These are phyloP conservation scores for Leccinum brunneo-olivaceum DNA, from an alignment of 1,284 basidiomycete species.

Conservation along the genomic window DNA sequence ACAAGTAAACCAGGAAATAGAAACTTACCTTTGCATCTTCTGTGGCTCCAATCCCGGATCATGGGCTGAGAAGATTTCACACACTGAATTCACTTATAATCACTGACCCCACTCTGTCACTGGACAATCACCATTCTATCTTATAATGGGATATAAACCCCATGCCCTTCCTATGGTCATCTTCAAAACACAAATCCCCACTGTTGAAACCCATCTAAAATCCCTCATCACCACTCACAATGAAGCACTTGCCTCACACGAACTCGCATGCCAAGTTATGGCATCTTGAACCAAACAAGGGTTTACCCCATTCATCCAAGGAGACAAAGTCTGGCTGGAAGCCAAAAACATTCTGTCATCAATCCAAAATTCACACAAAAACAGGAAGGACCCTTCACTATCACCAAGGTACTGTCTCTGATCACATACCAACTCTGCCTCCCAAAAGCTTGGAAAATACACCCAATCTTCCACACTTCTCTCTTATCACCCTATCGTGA, in stretches of 20 bases:
- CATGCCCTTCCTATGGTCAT: neutral
- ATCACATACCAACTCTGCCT: neutral
- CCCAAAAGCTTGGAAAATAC: neutral
- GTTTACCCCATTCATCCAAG: too few relatives aligned
- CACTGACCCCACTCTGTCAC: neutral
- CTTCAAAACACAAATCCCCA: neutral
- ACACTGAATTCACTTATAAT: too few relatives aligned
- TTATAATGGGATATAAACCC: neutral
- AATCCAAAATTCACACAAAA: too few relatives aligned
- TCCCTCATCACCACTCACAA: too few relatives aligned
- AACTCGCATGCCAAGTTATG: too few relatives aligned
- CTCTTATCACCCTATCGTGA: neutral
- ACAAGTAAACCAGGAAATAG: neutral
- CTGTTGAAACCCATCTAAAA: too few relatives aligned
- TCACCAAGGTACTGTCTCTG: neutral
- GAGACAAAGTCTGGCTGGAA: too few relatives aligned
- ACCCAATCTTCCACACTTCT: neutral
- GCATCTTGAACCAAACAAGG: too few relatives aligned
- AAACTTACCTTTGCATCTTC: neutral
- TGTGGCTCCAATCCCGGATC: too few relatives aligned
- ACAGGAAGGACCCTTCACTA: neutral
- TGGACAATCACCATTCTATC: neutral
- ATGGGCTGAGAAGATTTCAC: too few relatives aligned
- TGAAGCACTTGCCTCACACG: too few relatives aligned
- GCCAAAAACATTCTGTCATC: too few relatives aligned